Evolutionary conservation across 2,329 filamentous ascomycete species (phyloP), one percentile per base, ranked within the genome.

Genomic region (Monascus ruber): DNA sequence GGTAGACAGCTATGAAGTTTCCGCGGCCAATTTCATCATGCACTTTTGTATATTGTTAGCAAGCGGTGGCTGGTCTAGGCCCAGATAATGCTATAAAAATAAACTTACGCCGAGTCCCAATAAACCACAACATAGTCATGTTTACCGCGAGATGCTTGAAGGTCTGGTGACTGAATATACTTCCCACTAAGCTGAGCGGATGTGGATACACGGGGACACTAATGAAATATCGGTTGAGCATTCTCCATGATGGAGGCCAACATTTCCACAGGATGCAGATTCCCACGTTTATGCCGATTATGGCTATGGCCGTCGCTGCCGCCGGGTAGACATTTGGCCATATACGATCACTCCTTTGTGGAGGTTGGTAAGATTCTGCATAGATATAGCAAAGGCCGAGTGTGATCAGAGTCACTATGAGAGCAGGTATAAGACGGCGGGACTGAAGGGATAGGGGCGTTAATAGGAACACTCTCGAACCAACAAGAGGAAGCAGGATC

Each of bases 21-120:
- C 71, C 73, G 29, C 74, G 65, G 35, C 72, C 73, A 26, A 77
- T 64, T 42, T 76, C 70, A 48, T 74, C 71, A 49, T 75, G 72
- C 5, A 75, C 62, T 67, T 37, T 17, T 28, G n/a, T 24, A 40
- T 27, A 29, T 24, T 4, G 17, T 5, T 8, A 17, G n/a, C 7
- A 17, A 17, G 17, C 17, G 17, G 17, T 17, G 17, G 17, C 17
- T 17, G 17, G 17, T 17, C 17, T 17, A 17, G 26, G 26, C 32
- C 33, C 26, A 27, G 24, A 9, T 6, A 5, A 37, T 29, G 8
- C 28, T 26, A 6, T 5, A n/a, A 29, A 29, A 29, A 29, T 10
- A 36, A 24, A 52, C 58, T 55, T 55, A 69, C 67, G 56, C 42
- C 62, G 59, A 29, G 69, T 66, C 1, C 74, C 76, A 40, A 78